Base-by-base conservation (phyloP, 1,139 yeast species). In the Magnusiomyces tetraspermus region DNA sequence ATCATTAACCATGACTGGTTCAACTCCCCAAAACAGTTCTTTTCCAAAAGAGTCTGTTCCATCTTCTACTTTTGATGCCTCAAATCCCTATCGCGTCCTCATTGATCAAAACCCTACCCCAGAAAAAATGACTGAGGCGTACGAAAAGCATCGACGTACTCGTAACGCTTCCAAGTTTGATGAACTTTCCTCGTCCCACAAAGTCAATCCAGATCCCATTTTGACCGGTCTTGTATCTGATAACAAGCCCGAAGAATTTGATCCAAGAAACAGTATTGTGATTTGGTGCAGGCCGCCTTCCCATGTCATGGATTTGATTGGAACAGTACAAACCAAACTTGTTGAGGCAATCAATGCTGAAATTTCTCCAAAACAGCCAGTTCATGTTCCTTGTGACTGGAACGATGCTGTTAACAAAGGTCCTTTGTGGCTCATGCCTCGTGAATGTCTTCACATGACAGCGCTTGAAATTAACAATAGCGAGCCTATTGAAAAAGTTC, bases 251-350 rank as follows among this genome's bases (percentile, higher is more conserved):
- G 52, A 55, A 2, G 61, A 59, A 52, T 55, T 49, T 26, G 64
- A 61, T 41, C 60, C 60, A 1, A 51, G 65, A 26, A 59, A 60
- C 55, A 57, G 61, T 54, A 55, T 61, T 43, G 56, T 63, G 2
- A 44, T 61, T 19, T 58, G 63, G 60, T 58, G 58, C n/a, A 46
- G 64, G 6, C 64, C 64, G 6, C 54, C 63, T 1, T n/a, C 48
- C 1, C 53, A 43, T 6, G 60, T 61, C 24, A 51, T 49, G 37
- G 54, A 56, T 37, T 53, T 59, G 17, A 54, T 60, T 24, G 42
- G 37, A 8, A 33, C n/a, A 4, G 53, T 61, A 6, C 64, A 61
- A 46, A 21, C 40, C 2, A 44, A 49, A 43, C 58, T 61, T 5
- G 26, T 57, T 21, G 30, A 42, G 2, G 45, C 46, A 11, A 24